phyloP scores from a whole-genome alignment of 192 early-diverging fungal genomes.

The Backusella sp. region DNA sequence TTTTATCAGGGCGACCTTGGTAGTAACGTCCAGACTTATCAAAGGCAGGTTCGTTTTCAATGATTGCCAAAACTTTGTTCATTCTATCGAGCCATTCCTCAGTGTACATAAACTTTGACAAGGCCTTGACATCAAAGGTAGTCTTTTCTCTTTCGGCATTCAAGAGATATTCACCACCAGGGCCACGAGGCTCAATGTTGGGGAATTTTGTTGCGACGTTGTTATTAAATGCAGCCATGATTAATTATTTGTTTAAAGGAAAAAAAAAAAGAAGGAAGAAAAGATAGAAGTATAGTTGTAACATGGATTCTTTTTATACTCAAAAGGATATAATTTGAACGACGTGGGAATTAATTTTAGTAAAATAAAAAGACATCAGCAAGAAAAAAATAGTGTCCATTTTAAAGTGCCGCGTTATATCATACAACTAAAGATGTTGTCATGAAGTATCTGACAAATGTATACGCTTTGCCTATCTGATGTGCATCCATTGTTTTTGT shows the following conservation, averaged over 20 bases:
- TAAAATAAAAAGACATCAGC: slow-evolving; percentile 2
- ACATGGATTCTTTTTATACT: not conserved
- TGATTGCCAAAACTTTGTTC: slow-evolving; percentile 54
- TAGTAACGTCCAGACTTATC: slow-evolving; percentile 68
- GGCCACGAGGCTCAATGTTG: slow-evolving; percentile 42
- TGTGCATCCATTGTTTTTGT: not conserved
- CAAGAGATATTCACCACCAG: slow-evolving; percentile 50
- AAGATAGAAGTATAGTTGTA: not conserved
- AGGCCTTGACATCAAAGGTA: slow-evolving; percentile 62
- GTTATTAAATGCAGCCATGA: slow-evolving; percentile 14
- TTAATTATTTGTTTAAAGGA: not conserved
- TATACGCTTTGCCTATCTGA: not conserved
- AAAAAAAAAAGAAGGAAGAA: not conserved
- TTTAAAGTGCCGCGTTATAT: not conserved
- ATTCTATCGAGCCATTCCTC: slow-evolving; percentile 56
- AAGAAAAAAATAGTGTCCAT: not conserved
- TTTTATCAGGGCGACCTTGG: slow-evolving; percentile 64
- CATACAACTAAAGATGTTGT: not conserved
- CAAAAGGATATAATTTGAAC: not conserved
- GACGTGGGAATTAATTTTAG: slow-evolving; percentile 12
- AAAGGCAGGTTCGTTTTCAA: slow-evolving; percentile 72
- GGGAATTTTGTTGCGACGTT: slow-evolving; percentile 42
- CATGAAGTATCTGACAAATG: not conserved
- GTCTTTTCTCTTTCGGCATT: slow-evolving; percentile 65
- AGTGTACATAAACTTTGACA: slow-evolving; percentile 69